These are phyloP conservation scores for Leishmania martiniquensis DNA, from an alignment of 208 protist genomes.

Conservation along the genomic window DNA sequence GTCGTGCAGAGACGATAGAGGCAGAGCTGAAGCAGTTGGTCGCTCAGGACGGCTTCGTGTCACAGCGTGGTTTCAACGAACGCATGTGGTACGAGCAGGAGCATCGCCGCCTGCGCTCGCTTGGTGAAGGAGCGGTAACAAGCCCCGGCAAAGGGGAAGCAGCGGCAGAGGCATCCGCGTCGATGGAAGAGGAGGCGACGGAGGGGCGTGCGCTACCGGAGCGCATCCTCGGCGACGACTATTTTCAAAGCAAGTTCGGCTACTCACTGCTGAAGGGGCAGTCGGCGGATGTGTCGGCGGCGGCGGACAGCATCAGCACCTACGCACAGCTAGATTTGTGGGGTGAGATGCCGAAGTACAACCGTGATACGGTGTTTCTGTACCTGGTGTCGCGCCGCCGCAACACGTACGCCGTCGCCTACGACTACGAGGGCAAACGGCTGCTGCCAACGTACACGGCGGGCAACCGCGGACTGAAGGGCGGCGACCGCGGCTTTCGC, in stretches of 20 bases:
- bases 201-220: constrained; percentile 40
- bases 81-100: constrained; percentile 78
- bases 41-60: constrained; percentile 57
- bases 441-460: constrained; percentile 84
- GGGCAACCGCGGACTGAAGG: constrained; percentile 88
- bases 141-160: background rate
- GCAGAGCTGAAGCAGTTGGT: constrained; percentile 64
- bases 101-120: constrained; percentile 23
- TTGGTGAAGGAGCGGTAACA: background rate
- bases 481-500: constrained; percentile 84
- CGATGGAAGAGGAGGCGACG: background rate
- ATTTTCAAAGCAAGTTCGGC: constrained; percentile 80
- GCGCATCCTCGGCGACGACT: constrained; percentile 75
- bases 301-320: constrained; percentile 35
- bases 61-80: constrained; percentile 84
- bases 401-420: constrained; percentile 91
- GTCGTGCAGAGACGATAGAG: constrained; percentile 41
- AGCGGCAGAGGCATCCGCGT: background rate
- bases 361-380: constrained; percentile 81
- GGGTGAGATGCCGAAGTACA: constrained; percentile 92
- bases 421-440: constrained; percentile 83
- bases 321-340: constrained; percentile 88
- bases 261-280: constrained; percentile 75
- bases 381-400: constrained; percentile 86
- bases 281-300: constrained; percentile 5